Percentiles rank a stretch among this genome's conserved stretches.
Evolutionary conservation across 2,329 filamentous ascomycete genomes (phyloP).

Genomic region (Epichloe sibirici): DNA sequence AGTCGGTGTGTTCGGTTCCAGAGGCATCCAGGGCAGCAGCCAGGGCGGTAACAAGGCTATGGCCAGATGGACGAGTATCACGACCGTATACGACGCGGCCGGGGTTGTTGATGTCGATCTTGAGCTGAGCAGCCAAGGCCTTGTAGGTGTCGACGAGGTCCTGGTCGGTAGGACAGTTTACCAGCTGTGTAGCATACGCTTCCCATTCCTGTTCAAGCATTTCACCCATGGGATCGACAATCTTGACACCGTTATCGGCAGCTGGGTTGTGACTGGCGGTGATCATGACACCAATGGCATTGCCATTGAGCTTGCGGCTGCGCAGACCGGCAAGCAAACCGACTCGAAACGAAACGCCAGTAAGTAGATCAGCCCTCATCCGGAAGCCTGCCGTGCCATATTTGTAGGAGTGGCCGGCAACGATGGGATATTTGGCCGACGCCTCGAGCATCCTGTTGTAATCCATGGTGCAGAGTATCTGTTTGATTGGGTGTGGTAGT

Average conservation of each 20-base stretch:
- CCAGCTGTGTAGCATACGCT: slow-evolving; percentile 71
- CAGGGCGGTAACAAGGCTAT: slow-evolving; percentile 67
- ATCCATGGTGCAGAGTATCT: slow-evolving; percentile 30
- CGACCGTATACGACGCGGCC: slow-evolving; percentile 81
- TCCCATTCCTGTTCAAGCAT: slow-evolving; percentile 98
- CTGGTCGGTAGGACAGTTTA: slow-evolving; percentile 69
- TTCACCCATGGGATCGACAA: slow-evolving; percentile 94
- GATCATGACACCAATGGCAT: slow-evolving; percentile 94
- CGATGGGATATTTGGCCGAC: slow-evolving; percentile 50
- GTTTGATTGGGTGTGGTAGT: neutral
- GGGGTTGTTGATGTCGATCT: slow-evolving; percentile 57
- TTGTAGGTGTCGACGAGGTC: slow-evolving; percentile 66
- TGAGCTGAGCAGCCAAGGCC: slow-evolving; percentile 60
- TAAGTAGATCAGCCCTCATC: slow-evolving; percentile 66
- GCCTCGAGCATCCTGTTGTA: slow-evolving; percentile 44
- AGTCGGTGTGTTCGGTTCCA: slow-evolving; percentile 65
- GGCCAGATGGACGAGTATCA: slow-evolving; percentile 87
- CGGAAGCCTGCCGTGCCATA: slow-evolving; percentile 59
- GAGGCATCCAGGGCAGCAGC: slow-evolving; percentile 68
- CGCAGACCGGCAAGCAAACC: slow-evolving; percentile 80
- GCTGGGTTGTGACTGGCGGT: slow-evolving; percentile 89
- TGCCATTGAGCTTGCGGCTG: slow-evolving; percentile 77
- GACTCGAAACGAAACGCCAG: slow-evolving; percentile 86
- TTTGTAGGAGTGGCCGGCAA: slow-evolving; percentile 42
- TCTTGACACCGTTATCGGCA: slow-evolving; percentile 83